phyloP scores from a whole-genome alignment of 2,329 filamentous ascomycete genomes.

The Sclerotiophoma versabilis region DNA sequence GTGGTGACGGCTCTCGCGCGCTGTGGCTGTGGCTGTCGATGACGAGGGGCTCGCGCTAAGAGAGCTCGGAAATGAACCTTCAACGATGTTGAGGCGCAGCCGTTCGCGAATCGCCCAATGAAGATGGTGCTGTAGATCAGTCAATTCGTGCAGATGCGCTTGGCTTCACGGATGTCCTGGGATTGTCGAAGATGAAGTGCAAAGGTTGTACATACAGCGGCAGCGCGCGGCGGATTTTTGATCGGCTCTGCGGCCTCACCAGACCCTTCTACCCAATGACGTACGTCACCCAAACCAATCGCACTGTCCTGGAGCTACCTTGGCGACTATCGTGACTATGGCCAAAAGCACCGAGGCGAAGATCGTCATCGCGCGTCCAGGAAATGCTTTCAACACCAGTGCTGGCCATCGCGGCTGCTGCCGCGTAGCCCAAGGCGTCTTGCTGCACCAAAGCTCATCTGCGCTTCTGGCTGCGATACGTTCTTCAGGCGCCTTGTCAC shows the following conservation, averaged over 20 bases:
- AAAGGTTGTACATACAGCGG: slow-evolving; percentile 4
- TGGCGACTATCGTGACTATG: slow-evolving; percentile 3
- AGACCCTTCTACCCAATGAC: neutral
- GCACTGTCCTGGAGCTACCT: slow-evolving; percentile 11
- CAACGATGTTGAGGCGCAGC: slow-evolving; percentile 25
- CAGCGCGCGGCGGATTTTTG: slow-evolving; percentile 12
- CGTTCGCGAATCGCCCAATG: slow-evolving; percentile 20
- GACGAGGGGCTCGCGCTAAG: slow-evolving; percentile 15
- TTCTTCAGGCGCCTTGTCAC: neutral
- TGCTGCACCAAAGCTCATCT: neutral
- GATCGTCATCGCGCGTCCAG: slow-evolving; percentile 19
- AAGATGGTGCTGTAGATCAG: slow-evolving; percentile 28
- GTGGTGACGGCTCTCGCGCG: slow-evolving; percentile 7
- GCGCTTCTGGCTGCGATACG: neutral
- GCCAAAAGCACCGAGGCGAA: slow-evolving; percentile 15
- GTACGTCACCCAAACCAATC: slow-evolving; percentile 14
- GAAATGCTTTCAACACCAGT: slow-evolving; percentile 3
- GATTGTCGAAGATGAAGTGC: slow-evolving; percentile 1
- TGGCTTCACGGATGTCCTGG: neutral
- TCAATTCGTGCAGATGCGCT: slow-evolving; percentile 10
- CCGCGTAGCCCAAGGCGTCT: slow-evolving; percentile 14
- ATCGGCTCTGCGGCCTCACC: slow-evolving; percentile 19
- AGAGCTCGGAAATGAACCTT: slow-evolving; percentile 17
- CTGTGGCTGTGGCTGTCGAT: slow-evolving; percentile 18
- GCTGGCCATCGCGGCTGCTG: slow-evolving; percentile 17